Conservation (phyloP, 495 filamentous ascomycete species). For the Hypomontagnella monticulosa region DNA sequence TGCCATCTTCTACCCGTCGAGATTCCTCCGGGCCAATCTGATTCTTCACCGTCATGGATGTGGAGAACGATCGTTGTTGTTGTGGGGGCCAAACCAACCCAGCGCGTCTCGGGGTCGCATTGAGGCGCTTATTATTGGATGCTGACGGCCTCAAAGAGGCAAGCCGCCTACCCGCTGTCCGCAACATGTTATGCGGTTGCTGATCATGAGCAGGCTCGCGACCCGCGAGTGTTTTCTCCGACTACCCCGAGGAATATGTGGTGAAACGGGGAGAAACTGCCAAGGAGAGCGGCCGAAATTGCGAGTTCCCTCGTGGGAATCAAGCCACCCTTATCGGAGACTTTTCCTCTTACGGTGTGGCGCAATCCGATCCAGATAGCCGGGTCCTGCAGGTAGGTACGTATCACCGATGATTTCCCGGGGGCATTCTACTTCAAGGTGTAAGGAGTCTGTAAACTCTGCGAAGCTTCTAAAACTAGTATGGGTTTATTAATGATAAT, state of each 20-base stretch:
- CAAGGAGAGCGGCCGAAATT: conserved; percentile 18
- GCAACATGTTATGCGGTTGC: conserved; percentile 19
- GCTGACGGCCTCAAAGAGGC: conserved; percentile 26
- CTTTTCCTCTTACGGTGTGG: conserved; percentile 1
- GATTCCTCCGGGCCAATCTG: conserved; percentile 27
- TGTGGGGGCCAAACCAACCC: conserved; percentile 27
- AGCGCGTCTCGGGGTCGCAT: conserved; percentile 32
- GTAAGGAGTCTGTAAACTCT: too few species aligned
- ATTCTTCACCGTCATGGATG: conserved; percentile 19
- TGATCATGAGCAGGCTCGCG: conserved; percentile 13
- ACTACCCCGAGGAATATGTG: conserved; percentile 12
- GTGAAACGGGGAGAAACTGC: conserved; percentile 8
- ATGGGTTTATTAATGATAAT: too few species aligned
- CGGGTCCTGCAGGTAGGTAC: too few species aligned
- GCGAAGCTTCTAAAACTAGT: too few species aligned
- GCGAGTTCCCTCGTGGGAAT: neutral
- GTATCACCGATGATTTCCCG: too few species aligned
- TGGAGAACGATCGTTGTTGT: conserved; percentile 35
- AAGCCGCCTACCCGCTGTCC: conserved; percentile 20
- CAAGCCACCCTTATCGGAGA: conserved; percentile 21
- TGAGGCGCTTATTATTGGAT: conserved; percentile 15
- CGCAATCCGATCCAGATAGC: neutral
- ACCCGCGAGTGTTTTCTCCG: conserved; percentile 4
- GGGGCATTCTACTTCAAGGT: too few species aligned
- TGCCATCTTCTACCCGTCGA: conserved; percentile 38